phyloP scores from a whole-genome alignment of 495 filamentous ascomycete species.

The Oidiodendron maius region DNA sequence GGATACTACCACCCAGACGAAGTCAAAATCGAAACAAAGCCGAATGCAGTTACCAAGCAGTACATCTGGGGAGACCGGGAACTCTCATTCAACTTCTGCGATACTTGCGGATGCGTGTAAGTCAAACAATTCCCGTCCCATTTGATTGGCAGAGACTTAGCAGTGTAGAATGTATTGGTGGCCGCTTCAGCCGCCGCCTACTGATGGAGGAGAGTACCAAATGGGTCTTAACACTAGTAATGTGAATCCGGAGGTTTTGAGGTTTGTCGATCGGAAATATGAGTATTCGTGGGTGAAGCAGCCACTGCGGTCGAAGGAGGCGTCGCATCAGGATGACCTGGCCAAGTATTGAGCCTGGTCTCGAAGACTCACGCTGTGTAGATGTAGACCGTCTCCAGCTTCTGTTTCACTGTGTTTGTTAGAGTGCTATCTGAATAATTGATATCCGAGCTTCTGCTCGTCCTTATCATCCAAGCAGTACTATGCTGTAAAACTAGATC shows the following conservation, averaged over 20 bases:
- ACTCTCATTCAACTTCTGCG: slow-evolving; percentile 18
- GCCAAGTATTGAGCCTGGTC: slow-evolving; percentile 14
- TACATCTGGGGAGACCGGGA: slow-evolving; percentile 16
- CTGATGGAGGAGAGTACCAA: slow-evolving; percentile 15
- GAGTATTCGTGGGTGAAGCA: slow-evolving; percentile 12
- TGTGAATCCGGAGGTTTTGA: slow-evolving; percentile 13
- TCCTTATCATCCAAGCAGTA: no score
- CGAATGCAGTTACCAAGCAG: slow-evolving; percentile 19
- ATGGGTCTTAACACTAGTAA: slow-evolving; percentile 17
- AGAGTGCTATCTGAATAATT: no score
- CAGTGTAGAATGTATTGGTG: slow-evolving; percentile 17
- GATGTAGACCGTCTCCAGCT: no score
- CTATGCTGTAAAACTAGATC: no score
- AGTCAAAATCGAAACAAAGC: slow-evolving; percentile 22
- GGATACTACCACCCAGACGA: slow-evolving; percentile 28
- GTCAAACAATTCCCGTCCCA: slow-evolving; percentile 13
- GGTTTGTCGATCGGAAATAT: slow-evolving; percentile 18
- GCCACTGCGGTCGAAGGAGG: slow-evolving; percentile 16
- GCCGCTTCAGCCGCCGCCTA: slow-evolving; percentile 13
- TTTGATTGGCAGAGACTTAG: slow-evolving; percentile 15
- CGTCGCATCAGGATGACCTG: slow-evolving; percentile 15
- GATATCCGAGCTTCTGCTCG: no score
- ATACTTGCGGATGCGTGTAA: slow-evolving; percentile 18
- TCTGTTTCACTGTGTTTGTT: no score
- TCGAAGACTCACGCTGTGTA: slow-evolving; percentile 10